Conservation (phyloP, 75 land plant genomes). For the Pseudotsuga menziesii region DNA sequence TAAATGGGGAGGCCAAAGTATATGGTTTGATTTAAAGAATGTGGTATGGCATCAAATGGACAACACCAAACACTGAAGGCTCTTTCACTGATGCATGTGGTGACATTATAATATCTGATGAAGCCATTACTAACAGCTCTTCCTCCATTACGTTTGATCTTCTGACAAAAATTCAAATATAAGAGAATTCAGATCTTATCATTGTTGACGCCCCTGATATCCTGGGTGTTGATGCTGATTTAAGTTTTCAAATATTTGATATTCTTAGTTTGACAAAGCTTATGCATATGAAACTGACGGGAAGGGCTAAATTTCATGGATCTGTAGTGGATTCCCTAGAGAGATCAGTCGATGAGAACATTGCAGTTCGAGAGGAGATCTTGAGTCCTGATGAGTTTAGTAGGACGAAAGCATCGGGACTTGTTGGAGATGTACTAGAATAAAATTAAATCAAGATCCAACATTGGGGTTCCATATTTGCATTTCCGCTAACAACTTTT, state of each 20-base stretch:
- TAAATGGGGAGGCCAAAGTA: slow-evolving; percentile 86
- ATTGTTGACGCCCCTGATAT: slow-evolving; percentile 31
- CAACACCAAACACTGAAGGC: slow-evolving; percentile 93
- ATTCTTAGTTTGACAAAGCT: slow-evolving; percentile 62
- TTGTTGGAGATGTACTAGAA: slow-evolving; percentile 85
- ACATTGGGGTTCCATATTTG: no score
- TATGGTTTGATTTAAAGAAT: slow-evolving; percentile 85
- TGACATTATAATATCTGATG: slow-evolving; percentile 82
- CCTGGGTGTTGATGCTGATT: slow-evolving; percentile 79
- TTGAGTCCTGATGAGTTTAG: slow-evolving; percentile 8
- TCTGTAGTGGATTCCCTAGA: slow-evolving; percentile 35
- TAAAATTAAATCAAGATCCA: slow-evolving; percentile 93
- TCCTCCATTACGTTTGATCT: slow-evolving; percentile 89
- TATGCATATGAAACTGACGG: slow-evolving; percentile 79
- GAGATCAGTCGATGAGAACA: slow-evolving; percentile 11
- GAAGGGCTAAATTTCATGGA: slow-evolving; percentile 87
- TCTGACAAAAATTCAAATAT: slow-evolving; percentile 61
- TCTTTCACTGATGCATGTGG: slow-evolving; percentile 91
- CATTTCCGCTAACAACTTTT: no score
- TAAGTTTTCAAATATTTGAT: slow-evolving; percentile 88
- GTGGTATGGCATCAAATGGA: slow-evolving; percentile 98
- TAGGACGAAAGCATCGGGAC: slow-evolving; percentile 18
- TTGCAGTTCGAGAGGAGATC: neutral
- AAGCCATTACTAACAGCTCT: slow-evolving; percentile 61
- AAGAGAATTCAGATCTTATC: slow-evolving; percentile 9